These are phyloP conservation scores for Saxophila tyrrhenica DNA, from an alignment of 495 filamentous ascomycete genomes.

Conservation along the genomic window DNA sequence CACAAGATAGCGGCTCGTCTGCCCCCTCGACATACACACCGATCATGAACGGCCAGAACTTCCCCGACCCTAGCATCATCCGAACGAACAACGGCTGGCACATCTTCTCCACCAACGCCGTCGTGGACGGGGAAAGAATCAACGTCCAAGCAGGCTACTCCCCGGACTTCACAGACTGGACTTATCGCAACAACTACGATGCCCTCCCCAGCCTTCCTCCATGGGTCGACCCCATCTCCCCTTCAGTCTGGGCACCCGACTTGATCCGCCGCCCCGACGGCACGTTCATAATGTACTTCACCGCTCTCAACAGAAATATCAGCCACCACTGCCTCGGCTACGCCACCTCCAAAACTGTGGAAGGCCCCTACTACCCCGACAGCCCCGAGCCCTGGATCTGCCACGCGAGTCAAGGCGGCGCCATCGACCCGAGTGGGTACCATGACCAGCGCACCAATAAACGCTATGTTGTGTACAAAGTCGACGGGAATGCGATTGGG, in stretches of 20 bases:
- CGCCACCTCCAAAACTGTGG: constrained; percentile 10
- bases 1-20: neutral
- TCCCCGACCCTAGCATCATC: constrained; percentile 13
- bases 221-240: constrained; percentile 3
- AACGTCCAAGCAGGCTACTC: constrained; percentile 13
- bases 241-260: constrained; percentile 13
- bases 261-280: constrained; percentile 2
- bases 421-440: constrained; percentile 21
- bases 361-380: constrained; percentile 14
- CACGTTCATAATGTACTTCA: constrained; percentile 16
- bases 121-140: neutral
- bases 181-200: constrained; percentile 1
- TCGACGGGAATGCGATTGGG: constrained; percentile 34
- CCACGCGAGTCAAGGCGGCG: constrained; percentile 16
- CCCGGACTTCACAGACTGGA: constrained; percentile 10
- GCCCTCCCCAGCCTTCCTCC: constrained; percentile 6
- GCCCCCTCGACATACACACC: neutral
- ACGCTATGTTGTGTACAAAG: constrained; percentile 27
- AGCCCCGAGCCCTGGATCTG: constrained; percentile 33
- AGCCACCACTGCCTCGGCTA: constrained; percentile 21
- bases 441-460: constrained; percentile 24
- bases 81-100: constrained; percentile 8
- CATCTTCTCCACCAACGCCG: constrained; percentile 12
- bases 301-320: neutral
- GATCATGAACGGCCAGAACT: constrained; percentile 1